Conservation (phyloP, 2,329 filamentous ascomycete species). For the Thermothelomyces thermophilus region DNA sequence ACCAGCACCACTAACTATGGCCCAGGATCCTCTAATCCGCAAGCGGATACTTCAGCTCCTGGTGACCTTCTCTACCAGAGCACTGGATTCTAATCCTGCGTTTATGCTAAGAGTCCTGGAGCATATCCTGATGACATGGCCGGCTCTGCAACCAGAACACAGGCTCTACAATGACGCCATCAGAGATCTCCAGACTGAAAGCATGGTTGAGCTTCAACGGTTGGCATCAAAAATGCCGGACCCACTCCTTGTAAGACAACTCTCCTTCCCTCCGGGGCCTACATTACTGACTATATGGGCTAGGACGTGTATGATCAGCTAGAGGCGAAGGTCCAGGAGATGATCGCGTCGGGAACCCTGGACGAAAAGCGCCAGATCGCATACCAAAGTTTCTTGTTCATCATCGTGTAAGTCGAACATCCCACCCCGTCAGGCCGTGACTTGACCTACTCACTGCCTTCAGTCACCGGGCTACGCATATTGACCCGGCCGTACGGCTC, state of each 20-base stretch:
- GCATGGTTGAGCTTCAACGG: slow-evolving; percentile 80
- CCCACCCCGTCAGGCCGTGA: not conserved
- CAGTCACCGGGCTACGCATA: slow-evolving; percentile 71
- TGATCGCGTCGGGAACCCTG: slow-evolving; percentile 62
- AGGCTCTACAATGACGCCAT: slow-evolving; percentile 78
- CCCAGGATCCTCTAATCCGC: slow-evolving; percentile 69
- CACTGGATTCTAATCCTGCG: slow-evolving; percentile 65
- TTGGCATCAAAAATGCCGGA: slow-evolving; percentile 88
- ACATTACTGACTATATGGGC: slow-evolving; percentile 19
- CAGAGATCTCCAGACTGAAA: slow-evolving; percentile 78
- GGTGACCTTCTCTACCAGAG: slow-evolving; percentile 77
- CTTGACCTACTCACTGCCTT: not conserved
- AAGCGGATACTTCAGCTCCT: slow-evolving; percentile 76
- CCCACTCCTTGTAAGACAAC: slow-evolving; percentile 61
- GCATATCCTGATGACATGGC: slow-evolving; percentile 79
- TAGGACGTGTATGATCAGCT: slow-evolving; percentile 81
- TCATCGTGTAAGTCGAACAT: slow-evolving; percentile 62
- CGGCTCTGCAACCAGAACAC: slow-evolving; percentile 64
- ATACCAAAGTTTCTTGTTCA: slow-evolving; percentile 85
- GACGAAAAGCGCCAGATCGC: slow-evolving; percentile 82
- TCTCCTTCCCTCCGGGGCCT: not conserved
- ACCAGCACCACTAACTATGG: slow-evolving; percentile 15
- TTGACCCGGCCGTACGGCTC: slow-evolving; percentile 66
- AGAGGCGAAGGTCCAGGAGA: slow-evolving; percentile 73
- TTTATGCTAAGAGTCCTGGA: slow-evolving; percentile 89